These are phyloP conservation scores for Glycine tomentella DNA, from an alignment of 306 rosid genomes.

Conservation along the genomic window DNA sequence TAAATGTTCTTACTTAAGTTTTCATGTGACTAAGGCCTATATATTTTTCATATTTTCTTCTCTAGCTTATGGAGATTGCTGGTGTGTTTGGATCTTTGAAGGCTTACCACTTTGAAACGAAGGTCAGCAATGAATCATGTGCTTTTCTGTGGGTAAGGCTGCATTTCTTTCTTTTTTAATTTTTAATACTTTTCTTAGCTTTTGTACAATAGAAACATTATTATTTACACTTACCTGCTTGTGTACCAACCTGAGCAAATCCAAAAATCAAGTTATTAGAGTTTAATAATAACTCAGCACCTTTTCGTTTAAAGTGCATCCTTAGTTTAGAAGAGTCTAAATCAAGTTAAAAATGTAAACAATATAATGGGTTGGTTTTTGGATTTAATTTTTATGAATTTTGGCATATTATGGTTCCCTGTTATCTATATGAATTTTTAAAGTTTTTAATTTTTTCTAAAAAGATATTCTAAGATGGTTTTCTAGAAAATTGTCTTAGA, in stretches of 20 bases:
- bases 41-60: conserved; percentile 34
- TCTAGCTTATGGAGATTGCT: conserved; percentile 81
- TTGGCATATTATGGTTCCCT: conserved; percentile 1
- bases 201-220: background rate
- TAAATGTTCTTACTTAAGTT: background rate
- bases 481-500: too few relatives aligned
- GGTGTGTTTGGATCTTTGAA: conserved; percentile 89
- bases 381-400: conserved; percentile 29
- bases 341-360: background rate
- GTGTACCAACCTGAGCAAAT: background rate
- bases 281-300: background rate
- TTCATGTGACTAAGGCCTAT: background rate
- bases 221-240: background rate
- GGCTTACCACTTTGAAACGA: conserved; percentile 78
- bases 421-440: background rate
- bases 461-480: too few relatives aligned
- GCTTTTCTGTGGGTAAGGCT: conserved; percentile 87
- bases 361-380: background rate
- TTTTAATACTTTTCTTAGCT: conserved; percentile 8
- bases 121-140: conserved; percentile 53
- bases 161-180: conserved; percentile 25
- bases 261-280: background rate
- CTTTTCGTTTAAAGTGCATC: background rate
- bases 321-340: background rate
- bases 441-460: too few relatives aligned